A percentile compares a stretch with the other conserved stretches of the same genome.
Conservation (phyloP, 768 basidiomycete species). For the Chalciporus chontae region DNA sequence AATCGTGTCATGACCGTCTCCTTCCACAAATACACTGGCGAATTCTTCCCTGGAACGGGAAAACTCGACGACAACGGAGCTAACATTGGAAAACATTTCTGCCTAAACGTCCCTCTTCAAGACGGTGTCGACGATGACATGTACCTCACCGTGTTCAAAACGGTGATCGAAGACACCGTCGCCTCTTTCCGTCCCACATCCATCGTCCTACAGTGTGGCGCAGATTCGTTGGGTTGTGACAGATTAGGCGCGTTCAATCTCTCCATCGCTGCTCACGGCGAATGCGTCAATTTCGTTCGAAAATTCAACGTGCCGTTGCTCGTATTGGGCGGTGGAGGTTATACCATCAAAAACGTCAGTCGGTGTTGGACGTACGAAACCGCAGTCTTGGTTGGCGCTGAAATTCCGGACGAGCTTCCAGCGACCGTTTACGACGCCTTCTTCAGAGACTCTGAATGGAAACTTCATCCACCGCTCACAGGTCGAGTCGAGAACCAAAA, state of each 20-base stretch:
- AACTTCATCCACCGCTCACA: slow-evolving; percentile 88
- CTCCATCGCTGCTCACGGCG: slow-evolving; percentile 95
- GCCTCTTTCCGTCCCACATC: slow-evolving; percentile 81
- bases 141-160: slow-evolving; percentile 94
- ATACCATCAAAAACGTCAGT: slow-evolving; percentile 94
- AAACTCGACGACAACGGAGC: slow-evolving; percentile 90
- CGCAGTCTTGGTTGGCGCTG: slow-evolving; percentile 79
- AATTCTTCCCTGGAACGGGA: slow-evolving; percentile 98
- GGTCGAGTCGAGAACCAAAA: slow-evolving; percentile 94
- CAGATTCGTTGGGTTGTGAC: slow-evolving; percentile 93
- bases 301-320: slow-evolving; percentile 88
- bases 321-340: slow-evolving; percentile 93
- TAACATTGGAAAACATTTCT: slow-evolving; percentile 91
- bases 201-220: slow-evolving; percentile 96
- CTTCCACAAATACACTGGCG: slow-evolving; percentile 98
- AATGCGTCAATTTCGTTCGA: slow-evolving; percentile 96
- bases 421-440: slow-evolving; percentile 88
- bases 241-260: slow-evolving; percentile 96
- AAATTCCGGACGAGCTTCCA: slow-evolving; percentile 85
- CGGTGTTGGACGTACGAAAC: slow-evolving; percentile 99
- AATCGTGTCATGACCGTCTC: slow-evolving; percentile 99
- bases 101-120: slow-evolving; percentile 89
- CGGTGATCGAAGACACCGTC: slow-evolving; percentile 92
- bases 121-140: slow-evolving; percentile 98
- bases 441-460: slow-evolving; percentile 89